Percentiles rank a stretch among this genome's conserved stretches.
Conservation (phyloP, 2,329 filamentous ascomycete species). For the Endocalyx cinctus region DNA sequence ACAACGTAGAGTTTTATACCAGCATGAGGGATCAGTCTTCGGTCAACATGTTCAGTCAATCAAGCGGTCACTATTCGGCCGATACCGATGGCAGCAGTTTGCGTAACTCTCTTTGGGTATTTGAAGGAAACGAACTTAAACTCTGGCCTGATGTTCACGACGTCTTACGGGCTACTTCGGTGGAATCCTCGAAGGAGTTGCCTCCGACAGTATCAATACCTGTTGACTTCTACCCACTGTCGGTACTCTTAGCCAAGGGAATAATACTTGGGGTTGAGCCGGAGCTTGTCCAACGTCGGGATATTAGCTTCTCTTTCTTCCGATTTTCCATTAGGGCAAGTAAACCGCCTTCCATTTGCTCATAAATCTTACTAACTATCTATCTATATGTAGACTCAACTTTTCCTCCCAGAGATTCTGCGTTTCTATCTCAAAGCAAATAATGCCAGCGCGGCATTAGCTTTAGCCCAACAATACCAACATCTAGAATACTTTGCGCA, state of each 20-base stretch:
- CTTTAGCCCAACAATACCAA: conserved; percentile 79
- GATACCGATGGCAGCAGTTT: conserved; percentile 47
- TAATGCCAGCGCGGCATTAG: conserved; percentile 74
- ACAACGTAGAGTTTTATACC: conserved; percentile 93
- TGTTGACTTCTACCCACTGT: conserved; percentile 94
- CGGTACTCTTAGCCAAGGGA: conserved; percentile 80
- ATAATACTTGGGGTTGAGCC: conserved; percentile 88
- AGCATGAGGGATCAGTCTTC: conserved; percentile 81
- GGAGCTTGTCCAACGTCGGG: conserved; percentile 86
- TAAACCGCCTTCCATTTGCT: too few relatives aligned
- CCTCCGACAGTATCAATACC: conserved; percentile 71
- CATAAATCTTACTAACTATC: too few relatives aligned
- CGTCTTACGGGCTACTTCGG: conserved; percentile 66
- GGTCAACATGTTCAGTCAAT: conserved; percentile 24
- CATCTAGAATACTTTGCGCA: conserved; percentile 89
- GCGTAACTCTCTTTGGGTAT: conserved; percentile 88
- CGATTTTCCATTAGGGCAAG: conserved; percentile 82
- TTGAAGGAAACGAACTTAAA: conserved; percentile 81
- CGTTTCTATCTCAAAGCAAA: conserved; percentile 72
- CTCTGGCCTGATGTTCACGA: conserved; percentile 87
- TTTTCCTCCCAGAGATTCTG: conserved; percentile 86
- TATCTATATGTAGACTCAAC: conserved; percentile 72
- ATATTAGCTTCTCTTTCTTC: conserved; percentile 86
- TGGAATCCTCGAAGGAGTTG: conserved; percentile 63
- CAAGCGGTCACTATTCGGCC: conserved; percentile 21